Base-by-base conservation (phyloP, 2,329 filamentous ascomycete genomes). In the Gnomoniopsis smithogilvyi region DNA sequence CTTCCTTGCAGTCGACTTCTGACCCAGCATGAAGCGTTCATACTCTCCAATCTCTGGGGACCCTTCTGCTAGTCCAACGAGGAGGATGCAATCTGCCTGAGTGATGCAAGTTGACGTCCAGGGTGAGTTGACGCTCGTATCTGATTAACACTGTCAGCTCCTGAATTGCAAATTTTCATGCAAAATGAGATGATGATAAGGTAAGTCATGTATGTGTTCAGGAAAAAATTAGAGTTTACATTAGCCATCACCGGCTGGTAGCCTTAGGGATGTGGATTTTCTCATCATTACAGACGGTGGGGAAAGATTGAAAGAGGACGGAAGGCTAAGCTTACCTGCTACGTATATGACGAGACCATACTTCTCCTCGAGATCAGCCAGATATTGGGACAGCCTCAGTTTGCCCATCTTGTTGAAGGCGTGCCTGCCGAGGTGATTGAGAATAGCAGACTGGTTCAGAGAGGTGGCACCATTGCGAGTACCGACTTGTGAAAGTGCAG, bases 21-120 rank as follows among this genome's bases (percentile, higher is more conserved):
- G 97, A 0, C 95, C 96, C 17, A 99, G 82, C 69, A 99, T 84
- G 71, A 99, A 97, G 2, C 95, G 86, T 72, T 99, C 95, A 66
- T 98, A 99, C 71, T 99, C 96, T 46, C 95, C 95, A 64, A 98
- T 95, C 48, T 84, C 88, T 0, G 95, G 89, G 3, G 93, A 96
- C 0, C 89, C 89, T 70, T 98, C 95, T 1, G 93, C 95, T 15
- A 98, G 77, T 1, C 92, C 95, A 30, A 99, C 92, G 10, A 99
- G 80, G 8, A 99, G 80, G 64, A 99, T 97, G 66, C 93, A 97
- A 73, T 99, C 95, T 1, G 95, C 95, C 73, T 99, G 95, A 17
- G 90, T 89, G 64, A 99, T 97, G 71, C 96, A 99, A 0, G 95
- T 98, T 69, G 97, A 92, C 0, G 96, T 99, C 95, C 95, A 99